These are phyloP conservation scores for Cladosporium sp. DNA, from an alignment of 2,329 filamentous ascomycete species.

Conservation along the genomic window DNA sequence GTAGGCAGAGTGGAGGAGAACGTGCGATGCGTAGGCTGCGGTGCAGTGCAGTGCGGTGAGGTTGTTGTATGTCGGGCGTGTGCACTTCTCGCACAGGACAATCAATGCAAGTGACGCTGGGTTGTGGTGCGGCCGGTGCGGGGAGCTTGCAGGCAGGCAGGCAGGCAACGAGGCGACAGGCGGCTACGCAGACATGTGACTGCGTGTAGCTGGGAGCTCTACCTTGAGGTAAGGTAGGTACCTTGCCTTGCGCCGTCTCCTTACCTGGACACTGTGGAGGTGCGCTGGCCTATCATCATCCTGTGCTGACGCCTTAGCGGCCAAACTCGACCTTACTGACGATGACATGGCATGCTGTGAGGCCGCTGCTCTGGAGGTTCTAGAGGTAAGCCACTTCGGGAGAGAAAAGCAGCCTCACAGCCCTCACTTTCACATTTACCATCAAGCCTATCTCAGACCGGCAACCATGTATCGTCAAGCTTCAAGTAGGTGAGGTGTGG, in stretches of 20 bases:
- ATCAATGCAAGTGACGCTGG: too few relatives aligned
- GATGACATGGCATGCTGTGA: neutral
- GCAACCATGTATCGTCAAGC: neutral
- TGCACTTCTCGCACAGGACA: too few relatives aligned
- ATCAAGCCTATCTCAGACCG: neutral
- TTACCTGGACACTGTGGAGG: too few relatives aligned
- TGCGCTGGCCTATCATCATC: neutral
- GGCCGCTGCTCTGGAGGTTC: too few relatives aligned
- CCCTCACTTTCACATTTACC: neutral
- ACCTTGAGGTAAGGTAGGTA: too few relatives aligned
- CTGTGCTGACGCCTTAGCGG: neutral
- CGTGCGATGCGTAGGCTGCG: too few relatives aligned
- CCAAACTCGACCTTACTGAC: neutral
- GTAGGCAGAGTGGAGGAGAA: too few relatives aligned
- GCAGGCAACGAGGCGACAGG: neutral
- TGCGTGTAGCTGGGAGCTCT: neutral
- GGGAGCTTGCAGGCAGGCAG: neutral
- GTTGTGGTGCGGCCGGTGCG: too few relatives aligned
- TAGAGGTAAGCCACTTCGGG: neutral
- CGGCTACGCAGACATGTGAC: neutral
- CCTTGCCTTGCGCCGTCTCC: neutral
- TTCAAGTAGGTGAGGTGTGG: conserved; percentile 1
- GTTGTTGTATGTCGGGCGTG: neutral
- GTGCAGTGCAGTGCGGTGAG: neutral
- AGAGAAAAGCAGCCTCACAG: too few relatives aligned